Conservation (phyloP, 768 basidiomycete species). For the Dacryopinax primogenitus region DNA sequence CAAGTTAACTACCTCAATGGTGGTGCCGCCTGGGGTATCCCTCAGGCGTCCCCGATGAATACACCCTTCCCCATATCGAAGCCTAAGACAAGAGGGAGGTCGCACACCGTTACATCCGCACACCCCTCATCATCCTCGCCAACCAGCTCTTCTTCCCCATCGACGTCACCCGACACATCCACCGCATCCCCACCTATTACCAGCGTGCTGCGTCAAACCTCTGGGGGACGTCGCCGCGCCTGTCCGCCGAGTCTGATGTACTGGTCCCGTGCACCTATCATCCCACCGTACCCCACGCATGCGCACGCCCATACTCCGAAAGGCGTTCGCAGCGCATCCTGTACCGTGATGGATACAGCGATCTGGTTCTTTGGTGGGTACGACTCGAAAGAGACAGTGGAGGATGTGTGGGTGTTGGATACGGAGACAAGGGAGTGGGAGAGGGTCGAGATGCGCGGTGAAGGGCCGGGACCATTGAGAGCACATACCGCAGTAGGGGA, state of each 20-base stretch:
- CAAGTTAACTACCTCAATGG: slow-evolving; percentile 3
- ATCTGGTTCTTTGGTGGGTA: slow-evolving; percentile 3
- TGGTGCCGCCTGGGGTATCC: not conserved
- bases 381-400: not conserved
- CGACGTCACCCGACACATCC: not conserved
- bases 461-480: slow-evolving; percentile 41
- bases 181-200: not conserved
- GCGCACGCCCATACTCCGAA: too few species aligned
- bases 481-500: slow-evolving; percentile 81
- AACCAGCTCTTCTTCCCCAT: not conserved
- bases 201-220: not conserved
- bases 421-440: not conserved
- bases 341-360: not conserved
- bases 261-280: not conserved
- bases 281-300: not conserved
- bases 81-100: not conserved
- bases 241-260: not conserved
- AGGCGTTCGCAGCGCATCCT: too few species aligned
- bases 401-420: slow-evolving; percentile 1
- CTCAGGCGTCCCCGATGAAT: not conserved
- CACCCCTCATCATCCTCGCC: not conserved
- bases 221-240: not conserved
- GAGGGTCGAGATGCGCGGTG: not conserved
- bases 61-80: not conserved
- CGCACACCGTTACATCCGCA: not conserved